phyloP scores from a whole-genome alignment of 768 basidiomycete species.

The Xerocomus potaroensis region DNA sequence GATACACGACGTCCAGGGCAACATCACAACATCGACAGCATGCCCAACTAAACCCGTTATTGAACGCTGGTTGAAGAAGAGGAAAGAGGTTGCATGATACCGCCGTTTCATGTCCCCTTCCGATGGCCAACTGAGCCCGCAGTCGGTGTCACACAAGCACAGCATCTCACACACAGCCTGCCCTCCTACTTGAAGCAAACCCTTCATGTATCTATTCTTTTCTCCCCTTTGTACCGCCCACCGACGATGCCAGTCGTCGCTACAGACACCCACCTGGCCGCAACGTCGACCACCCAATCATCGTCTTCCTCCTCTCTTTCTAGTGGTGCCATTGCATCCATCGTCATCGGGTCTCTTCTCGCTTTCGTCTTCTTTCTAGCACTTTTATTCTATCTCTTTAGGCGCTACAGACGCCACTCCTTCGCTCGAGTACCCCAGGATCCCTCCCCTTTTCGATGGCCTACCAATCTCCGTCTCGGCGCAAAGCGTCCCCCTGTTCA shows the following conservation, averaged over 20 bases:
- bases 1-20: conserved; percentile 45
- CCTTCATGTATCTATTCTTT: not conserved
- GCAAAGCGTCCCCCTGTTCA: conserved; percentile 1
- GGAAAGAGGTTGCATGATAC: too few relatives aligned
- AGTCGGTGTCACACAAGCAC: conserved; percentile 1
- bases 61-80: conserved; percentile 52
- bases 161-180: conserved; percentile 5
- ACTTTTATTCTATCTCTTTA: conserved; percentile 11
- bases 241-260: conserved; percentile 12
- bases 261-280: conserved; percentile 4
- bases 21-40: conserved; percentile 48
- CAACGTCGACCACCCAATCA: not conserved
- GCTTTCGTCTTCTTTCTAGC: conserved; percentile 11
- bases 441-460: not conserved
- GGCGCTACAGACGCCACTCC: conserved; percentile 5
- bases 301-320: conserved; percentile 6
- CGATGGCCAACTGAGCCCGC: conserved; percentile 4
- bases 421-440: conserved; percentile 18
- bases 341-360: conserved; percentile 18
- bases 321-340: conserved; percentile 12
- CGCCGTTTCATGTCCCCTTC: not conserved
- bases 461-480: not conserved
- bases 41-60: conserved; percentile 56
- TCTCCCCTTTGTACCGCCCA: not conserved
- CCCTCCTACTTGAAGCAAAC: not conserved